Conservation (phyloP, 2,329 filamentous ascomycete species). For the Grosmannia huntii region DNA sequence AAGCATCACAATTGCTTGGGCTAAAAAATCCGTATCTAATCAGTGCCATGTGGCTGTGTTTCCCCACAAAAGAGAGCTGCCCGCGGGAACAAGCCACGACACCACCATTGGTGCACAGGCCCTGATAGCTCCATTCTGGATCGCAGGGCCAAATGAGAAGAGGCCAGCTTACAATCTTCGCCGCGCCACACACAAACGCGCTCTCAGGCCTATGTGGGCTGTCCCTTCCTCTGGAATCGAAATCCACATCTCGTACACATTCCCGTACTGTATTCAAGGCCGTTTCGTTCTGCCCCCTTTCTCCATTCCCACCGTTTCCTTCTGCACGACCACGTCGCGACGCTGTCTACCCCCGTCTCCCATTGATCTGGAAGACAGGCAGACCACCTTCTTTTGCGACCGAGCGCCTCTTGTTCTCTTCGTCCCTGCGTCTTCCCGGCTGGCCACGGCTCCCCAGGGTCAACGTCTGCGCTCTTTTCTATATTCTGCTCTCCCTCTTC, state of each 20-base stretch:
- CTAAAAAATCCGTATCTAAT: slow-evolving; percentile 3
- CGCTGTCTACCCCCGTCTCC: neutral
- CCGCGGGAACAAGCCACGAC: neutral
- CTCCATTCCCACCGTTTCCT: neutral
- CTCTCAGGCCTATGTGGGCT: neutral
- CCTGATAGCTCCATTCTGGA: neutral
- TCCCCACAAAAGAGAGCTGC: neutral
- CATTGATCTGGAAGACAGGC: neutral
- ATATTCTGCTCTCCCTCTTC: neutral
- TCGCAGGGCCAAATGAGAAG: slow-evolving; percentile 2
- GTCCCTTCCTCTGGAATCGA: neutral
- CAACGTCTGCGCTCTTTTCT: neutral
- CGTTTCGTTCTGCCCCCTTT: neutral
- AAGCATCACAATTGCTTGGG: neutral
- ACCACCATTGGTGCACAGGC: neutral
- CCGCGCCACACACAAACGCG: slow-evolving; percentile 5
- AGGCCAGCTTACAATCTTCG: slow-evolving; percentile 14
- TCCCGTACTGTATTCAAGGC: neutral
- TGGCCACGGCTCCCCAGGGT: neutral
- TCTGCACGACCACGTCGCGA: neutral
- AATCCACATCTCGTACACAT: neutral
- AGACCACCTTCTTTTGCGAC: neutral
- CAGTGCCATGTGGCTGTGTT: neutral
- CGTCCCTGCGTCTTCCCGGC: neutral
- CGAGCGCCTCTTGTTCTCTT: neutral